phyloP scores from a whole-genome alignment of 225 moss, liverwort and hornwort species.

The Physcomitrium patens region DNA sequence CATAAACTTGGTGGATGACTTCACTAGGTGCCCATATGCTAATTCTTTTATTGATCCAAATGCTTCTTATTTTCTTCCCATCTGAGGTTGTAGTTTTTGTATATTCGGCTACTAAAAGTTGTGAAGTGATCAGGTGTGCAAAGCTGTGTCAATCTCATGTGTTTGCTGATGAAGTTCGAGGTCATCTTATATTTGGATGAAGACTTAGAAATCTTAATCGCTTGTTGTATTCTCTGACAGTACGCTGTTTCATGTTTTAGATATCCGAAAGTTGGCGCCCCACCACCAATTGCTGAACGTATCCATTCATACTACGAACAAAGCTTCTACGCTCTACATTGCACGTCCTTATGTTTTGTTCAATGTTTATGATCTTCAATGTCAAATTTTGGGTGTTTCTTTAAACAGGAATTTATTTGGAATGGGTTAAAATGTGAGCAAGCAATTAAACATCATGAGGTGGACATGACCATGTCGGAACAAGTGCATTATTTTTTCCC shows the following conservation, averaged over 20 bases:
- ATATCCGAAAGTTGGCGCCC: conserved; percentile 75
- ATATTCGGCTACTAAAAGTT: background rate
- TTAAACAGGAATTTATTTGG: background rate
- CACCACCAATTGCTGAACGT: conserved; percentile 65
- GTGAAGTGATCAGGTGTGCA: conserved; percentile 1
- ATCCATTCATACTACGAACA: conserved; percentile 40
- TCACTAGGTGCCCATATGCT: conserved; percentile 58
- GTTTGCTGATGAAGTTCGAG: background rate
- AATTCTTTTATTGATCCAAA: conserved; percentile 2
- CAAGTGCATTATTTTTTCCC: conserved; percentile 24
- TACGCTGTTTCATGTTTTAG: conserved; percentile 41
- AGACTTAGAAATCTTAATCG: background rate
- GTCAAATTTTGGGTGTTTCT: background rate
- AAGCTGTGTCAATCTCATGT: conserved; percentile 5
- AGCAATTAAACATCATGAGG: background rate
- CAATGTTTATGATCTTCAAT: conserved; percentile 12
- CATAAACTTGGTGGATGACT: conserved; percentile 89
- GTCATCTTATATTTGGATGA: background rate
- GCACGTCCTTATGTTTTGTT: conserved; percentile 1
- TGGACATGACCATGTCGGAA: conserved; percentile 20
- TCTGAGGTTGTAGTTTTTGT: background rate
- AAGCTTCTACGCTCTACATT: conserved; percentile 10
- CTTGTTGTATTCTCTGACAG: conserved; percentile 26
- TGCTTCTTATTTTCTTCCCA: conserved; percentile 1
- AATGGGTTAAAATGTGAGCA: background rate